Base-by-base conservation (phyloP, 1,284 basidiomycete species). In the Ustilago bromivora region DNA sequence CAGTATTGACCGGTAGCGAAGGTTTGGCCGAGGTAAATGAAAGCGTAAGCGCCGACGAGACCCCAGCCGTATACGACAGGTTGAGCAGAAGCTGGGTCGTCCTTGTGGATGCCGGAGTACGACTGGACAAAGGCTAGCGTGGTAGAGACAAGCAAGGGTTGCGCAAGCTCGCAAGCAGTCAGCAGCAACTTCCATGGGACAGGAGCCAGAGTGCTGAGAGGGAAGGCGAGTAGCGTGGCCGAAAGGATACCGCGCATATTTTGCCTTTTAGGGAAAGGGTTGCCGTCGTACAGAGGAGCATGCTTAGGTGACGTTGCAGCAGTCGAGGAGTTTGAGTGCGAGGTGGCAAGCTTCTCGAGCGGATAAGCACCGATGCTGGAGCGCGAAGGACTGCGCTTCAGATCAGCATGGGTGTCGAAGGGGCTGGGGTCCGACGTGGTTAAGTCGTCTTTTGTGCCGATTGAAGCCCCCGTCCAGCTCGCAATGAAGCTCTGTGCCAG, bases 21-120 rank as follows among this genome's bases (percentile, higher is more conserved):
- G 1, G 81, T 68, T n/a, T 71, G 66, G 15, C 76, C 73, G 28
- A 78, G 70, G 62, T 79, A 84, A 56, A 81, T 57, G 10, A 82
- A 78, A 12, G 66, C 82, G 57, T 77, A 84, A 2, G 83, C 83
- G 11, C 80, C 83, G 2, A 81, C 82, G 10, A 84, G 68, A 12
- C 78, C 79, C 82, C 82, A 84, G 6, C 83, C 83, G 32, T 77
- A 74, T 23, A 61, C 76, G 12, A 69, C 67, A 11, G 83, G 79
- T 40, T 80, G 71, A 2, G 65, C 62, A 8, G 62, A 35, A 32
- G 51, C 54, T 9, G 69, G 15, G 32, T 72, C 68, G 28, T 49
- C 62, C 12, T 58, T 58, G 8, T 47, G 15, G 8, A 59, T 15
- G 10, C 40, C 46, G 3, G 61, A 64, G 54, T 75, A 80, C 3